Evolutionary conservation across 1,284 basidiomycete genomes (phyloP), one percentile per base, ranked within the genome.

Genomic region (Ustanciosporium gigantosporum): DNA sequence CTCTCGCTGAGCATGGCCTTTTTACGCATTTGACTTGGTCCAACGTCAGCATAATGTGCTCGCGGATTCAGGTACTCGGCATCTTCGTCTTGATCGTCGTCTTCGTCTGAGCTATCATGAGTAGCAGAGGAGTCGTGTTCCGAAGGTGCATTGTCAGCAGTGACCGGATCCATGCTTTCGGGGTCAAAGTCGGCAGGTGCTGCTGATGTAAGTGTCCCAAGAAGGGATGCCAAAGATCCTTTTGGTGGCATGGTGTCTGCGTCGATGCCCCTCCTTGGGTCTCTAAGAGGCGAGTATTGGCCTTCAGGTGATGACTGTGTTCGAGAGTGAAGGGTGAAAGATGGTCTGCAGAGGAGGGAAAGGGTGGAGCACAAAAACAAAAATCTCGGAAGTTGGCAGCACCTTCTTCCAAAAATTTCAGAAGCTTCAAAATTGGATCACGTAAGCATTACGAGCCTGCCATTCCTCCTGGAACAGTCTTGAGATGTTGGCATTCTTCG

Each of bases 11-110:
- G 32, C 0, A 48, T 41, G 1, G 67, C 65, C 36, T 66, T 65
- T 21, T 65, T 67, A 17, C 70, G 52, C 55, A 74, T 53, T 29
- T 47, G 35, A 46, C 69, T 70, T 8, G 53, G 25, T 0, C 43
- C 67, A 0, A 74, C 60, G 25, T 70, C 55, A 8, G 66, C 62
- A 21, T 71, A 71, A 43, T 74, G 69, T 5, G 52, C 47, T n/a
- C 58, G 41, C 20, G 69, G 60, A 23, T 64, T 48, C 35, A 45
- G 46, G 25, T 42, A 38, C 9, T 49, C 37, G 15, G 49, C 38
- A 14, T 68, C 49, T 3, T 47, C 49, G 7, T 55, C 49, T 15
- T 52, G 41, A 0, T 38, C 49, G 11, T 58, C 37, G 8, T 41
- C 38, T n/a, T n/a, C n/a, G n/a, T n/a, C n/a, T n/a, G n/a, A n/a